Evolutionary conservation across 768 basidiomycete species (phyloP).

Genomic region (Albatrellus ellisii): DNA sequence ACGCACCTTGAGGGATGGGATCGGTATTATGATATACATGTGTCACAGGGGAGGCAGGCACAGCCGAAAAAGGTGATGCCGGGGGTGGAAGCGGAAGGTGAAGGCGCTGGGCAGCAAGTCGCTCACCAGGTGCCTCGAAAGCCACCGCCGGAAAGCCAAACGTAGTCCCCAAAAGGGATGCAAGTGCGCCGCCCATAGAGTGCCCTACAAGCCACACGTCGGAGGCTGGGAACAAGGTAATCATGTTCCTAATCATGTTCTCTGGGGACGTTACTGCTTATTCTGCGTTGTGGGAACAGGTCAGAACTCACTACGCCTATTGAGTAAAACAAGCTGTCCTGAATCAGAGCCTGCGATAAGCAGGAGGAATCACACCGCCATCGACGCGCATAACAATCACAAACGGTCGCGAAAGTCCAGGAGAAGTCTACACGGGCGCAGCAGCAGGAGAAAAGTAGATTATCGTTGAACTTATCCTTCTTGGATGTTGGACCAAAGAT

Average conservation of each 20-base stretch:
- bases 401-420: constrained; percentile 79
- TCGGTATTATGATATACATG: constrained; percentile 58
- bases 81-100: constrained; percentile 45
- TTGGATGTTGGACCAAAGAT: constrained; percentile 75
- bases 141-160: constrained; percentile 55
- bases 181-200: constrained; percentile 51
- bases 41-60: constrained; percentile 19
- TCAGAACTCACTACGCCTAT: constrained; percentile 57
- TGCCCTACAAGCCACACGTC: constrained; percentile 52
- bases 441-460: constrained; percentile 82
- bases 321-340: constrained; percentile 89
- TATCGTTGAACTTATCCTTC: constrained; percentile 91
- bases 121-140: constrained; percentile 55
- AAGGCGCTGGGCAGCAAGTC: constrained; percentile 44
- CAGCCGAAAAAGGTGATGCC: constrained; percentile 3
- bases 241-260: constrained; percentile 48
- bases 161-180: constrained; percentile 48
- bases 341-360: constrained; percentile 67
- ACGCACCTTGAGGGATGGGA: constrained; percentile 50
- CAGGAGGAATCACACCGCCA: constrained; percentile 74
- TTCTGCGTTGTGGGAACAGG: neutral
- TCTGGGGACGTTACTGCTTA: constrained; percentile 10
- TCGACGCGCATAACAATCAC: constrained; percentile 66
- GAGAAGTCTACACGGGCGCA: constrained; percentile 83
- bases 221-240: constrained; percentile 40